Percentiles rank a stretch among this genome's conserved stretches.
phyloP scores from a whole-genome alignment of 495 filamentous ascomycete genomes.

The Tuber indicum region DNA sequence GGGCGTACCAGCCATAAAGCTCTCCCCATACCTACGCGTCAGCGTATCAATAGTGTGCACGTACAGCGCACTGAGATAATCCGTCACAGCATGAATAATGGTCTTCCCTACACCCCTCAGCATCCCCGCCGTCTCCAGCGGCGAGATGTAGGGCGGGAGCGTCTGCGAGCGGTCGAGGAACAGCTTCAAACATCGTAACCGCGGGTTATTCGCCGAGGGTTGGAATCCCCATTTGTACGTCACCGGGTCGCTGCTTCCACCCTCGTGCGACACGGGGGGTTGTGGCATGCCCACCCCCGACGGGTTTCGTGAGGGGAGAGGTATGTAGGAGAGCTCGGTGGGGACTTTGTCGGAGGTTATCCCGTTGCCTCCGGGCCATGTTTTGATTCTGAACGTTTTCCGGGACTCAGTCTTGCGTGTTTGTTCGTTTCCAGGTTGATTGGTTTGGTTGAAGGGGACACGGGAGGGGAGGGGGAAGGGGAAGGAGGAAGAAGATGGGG shows the following conservation, averaged over 20 bases:
- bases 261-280: constrained; percentile 29
- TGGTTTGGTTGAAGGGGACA: background rate
- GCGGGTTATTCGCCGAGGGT: constrained; percentile 40
- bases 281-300: constrained; percentile 27
- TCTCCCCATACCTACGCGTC: constrained; percentile 56
- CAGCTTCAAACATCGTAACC: constrained; percentile 67
- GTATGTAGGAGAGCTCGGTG: constrained; percentile 55
- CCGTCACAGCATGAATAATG: constrained; percentile 55
- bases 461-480: background rate
- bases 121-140: constrained; percentile 62
- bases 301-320: constrained; percentile 29
- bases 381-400: constrained; percentile 50
- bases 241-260: background rate
- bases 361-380: constrained; percentile 69
- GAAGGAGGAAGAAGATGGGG: background rate
- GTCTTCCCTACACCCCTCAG: constrained; percentile 58
- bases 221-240: constrained; percentile 26
- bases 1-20: constrained; percentile 56
- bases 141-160: constrained; percentile 65
- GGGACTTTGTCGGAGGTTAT: constrained; percentile 63
- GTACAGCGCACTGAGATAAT: constrained; percentile 63
- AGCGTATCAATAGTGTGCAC: constrained; percentile 67
- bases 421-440: background rate
- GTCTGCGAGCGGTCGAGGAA: constrained; percentile 70
- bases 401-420: background rate